These are phyloP conservation scores for Antitrichia curtipendula DNA, from an alignment of 225 moss, liverwort and hornwort species.

Conservation along the genomic window DNA sequence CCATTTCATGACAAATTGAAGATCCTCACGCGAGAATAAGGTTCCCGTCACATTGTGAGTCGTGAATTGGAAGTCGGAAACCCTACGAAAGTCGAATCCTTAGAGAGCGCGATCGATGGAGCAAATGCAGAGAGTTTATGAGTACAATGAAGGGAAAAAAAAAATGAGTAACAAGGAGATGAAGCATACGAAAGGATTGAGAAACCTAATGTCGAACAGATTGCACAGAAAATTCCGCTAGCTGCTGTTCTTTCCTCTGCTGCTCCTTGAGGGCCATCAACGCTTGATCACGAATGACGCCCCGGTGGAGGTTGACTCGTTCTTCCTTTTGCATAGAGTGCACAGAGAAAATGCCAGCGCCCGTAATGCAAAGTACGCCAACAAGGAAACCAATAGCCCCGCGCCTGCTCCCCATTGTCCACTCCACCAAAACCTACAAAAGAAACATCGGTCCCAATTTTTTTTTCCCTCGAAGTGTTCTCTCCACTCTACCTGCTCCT, in stretches of 20 bases:
- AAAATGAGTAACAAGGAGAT: too few species aligned
- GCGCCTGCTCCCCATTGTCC: slow-evolving; percentile 20
- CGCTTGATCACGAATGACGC: slow-evolving; percentile 78
- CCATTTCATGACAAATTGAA: neutral
- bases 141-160: neutral
- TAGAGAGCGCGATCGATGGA: neutral
- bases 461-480: neutral
- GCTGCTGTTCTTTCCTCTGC: slow-evolving; percentile 17
- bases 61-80: neutral
- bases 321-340: slow-evolving; percentile 81
- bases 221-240: neutral
- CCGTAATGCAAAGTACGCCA: slow-evolving; percentile 41
- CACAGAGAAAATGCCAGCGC: slow-evolving; percentile 53
- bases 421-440: neutral
- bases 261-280: slow-evolving; percentile 64
- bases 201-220: slow-evolving; percentile 4
- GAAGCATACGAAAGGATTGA: too few species aligned
- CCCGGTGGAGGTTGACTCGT: slow-evolving; percentile 64
- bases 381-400: slow-evolving; percentile 52
- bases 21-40: neutral
- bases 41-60: neutral
- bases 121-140: neutral
- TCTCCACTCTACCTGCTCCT: neutral
- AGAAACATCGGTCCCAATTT: neutral
- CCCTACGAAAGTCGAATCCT: neutral